phyloP scores from a whole-genome alignment of 1,139 yeast genomes.

The Pichia terricola region DNA sequence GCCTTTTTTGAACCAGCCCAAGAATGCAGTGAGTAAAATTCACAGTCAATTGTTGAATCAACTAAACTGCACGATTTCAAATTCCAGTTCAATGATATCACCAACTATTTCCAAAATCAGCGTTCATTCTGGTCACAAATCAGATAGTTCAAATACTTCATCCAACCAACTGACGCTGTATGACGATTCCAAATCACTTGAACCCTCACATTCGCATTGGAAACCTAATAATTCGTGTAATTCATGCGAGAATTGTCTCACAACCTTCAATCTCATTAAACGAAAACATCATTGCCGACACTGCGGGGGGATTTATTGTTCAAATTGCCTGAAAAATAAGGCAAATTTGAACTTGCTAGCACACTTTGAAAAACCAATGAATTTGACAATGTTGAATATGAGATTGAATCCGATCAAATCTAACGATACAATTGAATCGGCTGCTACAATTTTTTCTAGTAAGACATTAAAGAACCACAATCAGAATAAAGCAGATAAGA shows the following conservation, averaged over 20 bases:
- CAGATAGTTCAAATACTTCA: background rate
- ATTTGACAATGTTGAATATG: background rate
- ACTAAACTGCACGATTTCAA: background rate
- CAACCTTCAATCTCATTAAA: conserved; percentile 18
- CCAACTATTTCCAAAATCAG: background rate
- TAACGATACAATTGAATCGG: conserved; percentile 5
- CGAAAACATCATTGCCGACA: conserved; percentile 90
- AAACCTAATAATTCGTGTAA: conserved; percentile 18
- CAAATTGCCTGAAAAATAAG: conserved; percentile 43
- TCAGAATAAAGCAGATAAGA: background rate
- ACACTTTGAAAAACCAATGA: conserved; percentile 46
- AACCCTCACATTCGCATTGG: conserved; percentile 27
- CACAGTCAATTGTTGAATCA: conserved; percentile 1
- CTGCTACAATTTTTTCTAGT: conserved; percentile 3
- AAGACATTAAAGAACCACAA: conserved; percentile 1
- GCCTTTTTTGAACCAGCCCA: background rate
- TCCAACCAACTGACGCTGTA: background rate
- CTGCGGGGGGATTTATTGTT: conserved; percentile 53
- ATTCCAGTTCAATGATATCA: background rate
- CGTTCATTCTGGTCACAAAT: background rate
- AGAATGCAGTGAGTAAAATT: background rate
- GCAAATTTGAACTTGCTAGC: conserved; percentile 60
- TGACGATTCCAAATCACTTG: conserved; percentile 11
- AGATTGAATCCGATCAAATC: conserved; percentile 6
- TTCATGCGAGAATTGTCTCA: conserved; percentile 18